phyloP scores from a whole-genome alignment of 2,329 filamentous ascomycete genomes.

The Fusarium verrucosum region DNA sequence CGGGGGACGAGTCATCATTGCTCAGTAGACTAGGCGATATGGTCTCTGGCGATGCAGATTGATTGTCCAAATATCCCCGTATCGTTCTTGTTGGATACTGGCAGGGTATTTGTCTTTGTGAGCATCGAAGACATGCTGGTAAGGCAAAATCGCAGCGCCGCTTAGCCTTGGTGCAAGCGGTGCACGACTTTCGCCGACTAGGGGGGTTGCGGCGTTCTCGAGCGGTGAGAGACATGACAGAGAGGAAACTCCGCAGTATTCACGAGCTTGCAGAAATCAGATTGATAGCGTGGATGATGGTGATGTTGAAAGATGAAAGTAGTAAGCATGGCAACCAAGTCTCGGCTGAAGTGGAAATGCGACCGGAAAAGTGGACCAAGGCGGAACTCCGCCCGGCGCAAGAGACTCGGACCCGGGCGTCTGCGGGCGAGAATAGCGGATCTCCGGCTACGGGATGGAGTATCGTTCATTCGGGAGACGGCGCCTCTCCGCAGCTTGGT shows the following conservation, averaged over 20 bases:
- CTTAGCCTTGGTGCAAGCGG: conserved; percentile 65
- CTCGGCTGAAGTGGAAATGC: conserved; percentile 3
- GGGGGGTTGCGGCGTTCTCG: conserved; percentile 56
- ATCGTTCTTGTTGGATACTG: conserved; percentile 51
- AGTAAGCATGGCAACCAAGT: not conserved
- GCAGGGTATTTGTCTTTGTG: conserved; percentile 58
- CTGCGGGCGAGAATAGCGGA: conserved; percentile 14
- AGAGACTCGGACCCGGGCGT: not conserved
- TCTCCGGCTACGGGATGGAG: conserved; percentile 5
- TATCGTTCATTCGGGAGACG: not conserved
- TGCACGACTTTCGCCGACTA: conserved; percentile 64
- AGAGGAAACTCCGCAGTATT: not conserved
- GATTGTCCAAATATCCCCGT: not conserved
- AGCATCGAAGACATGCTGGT: conserved; percentile 63
- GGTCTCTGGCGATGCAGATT: not conserved
- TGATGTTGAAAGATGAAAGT: conserved; percentile 1
- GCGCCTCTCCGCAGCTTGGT: not conserved
- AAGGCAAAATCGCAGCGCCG: conserved; percentile 63
- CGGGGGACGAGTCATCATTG: conserved; percentile 8
- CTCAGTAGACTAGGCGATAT: conserved; percentile 20
- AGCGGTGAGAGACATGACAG: conserved; percentile 45
- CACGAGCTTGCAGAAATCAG: not conserved
- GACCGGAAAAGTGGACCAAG: conserved; percentile 35
- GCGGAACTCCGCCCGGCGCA: conserved; percentile 45
- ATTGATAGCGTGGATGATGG: too few relatives aligned